These are phyloP conservation scores for Rosellinia necatrix DNA, from an alignment of 2,329 filamentous ascomycete genomes.

Conservation along the genomic window DNA sequence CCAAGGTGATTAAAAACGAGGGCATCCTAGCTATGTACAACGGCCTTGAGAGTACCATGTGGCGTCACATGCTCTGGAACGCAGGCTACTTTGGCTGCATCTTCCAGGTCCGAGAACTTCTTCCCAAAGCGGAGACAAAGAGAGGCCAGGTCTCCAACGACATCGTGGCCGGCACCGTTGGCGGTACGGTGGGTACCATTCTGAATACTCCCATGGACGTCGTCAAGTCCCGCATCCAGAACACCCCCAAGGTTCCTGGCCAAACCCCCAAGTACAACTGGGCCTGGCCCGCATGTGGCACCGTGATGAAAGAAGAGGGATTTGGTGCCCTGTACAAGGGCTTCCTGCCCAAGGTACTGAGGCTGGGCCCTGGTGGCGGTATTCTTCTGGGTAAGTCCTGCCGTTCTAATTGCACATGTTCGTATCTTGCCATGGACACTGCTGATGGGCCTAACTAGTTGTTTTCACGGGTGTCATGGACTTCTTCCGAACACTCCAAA, in stretches of 20 bases:
- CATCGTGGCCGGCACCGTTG: conserved; percentile 81
- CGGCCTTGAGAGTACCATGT: conserved; percentile 93
- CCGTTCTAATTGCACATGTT: neutral
- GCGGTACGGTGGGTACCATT: conserved; percentile 86
- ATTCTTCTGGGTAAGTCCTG: conserved; percentile 65
- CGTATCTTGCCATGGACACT: neutral
- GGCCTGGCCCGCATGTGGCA: conserved; percentile 86
- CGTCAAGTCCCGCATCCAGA: conserved; percentile 98
- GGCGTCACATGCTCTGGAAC: conserved; percentile 77
- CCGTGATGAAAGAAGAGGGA: conserved; percentile 91
- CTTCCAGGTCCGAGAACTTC: conserved; percentile 87
- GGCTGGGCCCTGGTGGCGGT: conserved; percentile 56
- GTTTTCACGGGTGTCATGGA: conserved; percentile 35
- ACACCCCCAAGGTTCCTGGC: conserved; percentile 83
- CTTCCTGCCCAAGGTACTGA: conserved; percentile 91
- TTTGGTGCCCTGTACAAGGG: conserved; percentile 95
- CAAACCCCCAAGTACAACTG: conserved; percentile 95
- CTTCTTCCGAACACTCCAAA: conserved; percentile 32
- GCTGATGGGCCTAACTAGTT: conserved; percentile 18
- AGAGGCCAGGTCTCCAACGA: conserved; percentile 83
- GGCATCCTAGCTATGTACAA: conserved; percentile 91
- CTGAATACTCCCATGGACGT: conserved; percentile 70
- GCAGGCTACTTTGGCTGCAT: conserved; percentile 82
- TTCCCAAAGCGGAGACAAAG: conserved; percentile 84
- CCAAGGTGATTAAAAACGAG: conserved; percentile 82